Base-by-base conservation (phyloP, 331 rosid species). In the Cydonia oblonga region DNA sequence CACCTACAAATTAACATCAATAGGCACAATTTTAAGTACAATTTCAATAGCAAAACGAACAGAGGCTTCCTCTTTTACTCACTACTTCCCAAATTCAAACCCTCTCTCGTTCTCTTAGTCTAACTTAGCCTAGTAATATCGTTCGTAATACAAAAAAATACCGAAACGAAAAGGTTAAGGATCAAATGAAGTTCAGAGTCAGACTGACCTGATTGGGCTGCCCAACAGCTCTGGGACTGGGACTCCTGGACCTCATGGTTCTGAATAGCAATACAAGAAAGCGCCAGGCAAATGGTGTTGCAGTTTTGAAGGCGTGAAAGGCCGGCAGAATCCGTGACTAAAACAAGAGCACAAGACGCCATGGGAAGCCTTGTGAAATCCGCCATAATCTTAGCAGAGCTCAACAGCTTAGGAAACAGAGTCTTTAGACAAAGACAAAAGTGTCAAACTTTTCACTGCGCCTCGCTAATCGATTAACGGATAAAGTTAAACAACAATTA, bases 1-100 rank as follows among this genome's bases (percentile, higher is more conserved):
- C 75, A 72, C 86, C 96, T 90, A 79, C 78, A 74, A 51, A 16
- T 5, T 3, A 19, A 64, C 38, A 29, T 9, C 9, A 33, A n/a
- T 24, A 38, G 42, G 64, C 53, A 64, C 66, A 74, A 26, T 66
- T 52, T 20, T 4, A 53, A 53, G 57, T 35, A 62, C 51, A 62
- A 25, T n/a, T 8, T 29, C 38, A 46, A n/a, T n/a, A n/a, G n/a
- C n/a, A n/a, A n/a, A n/a, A 72, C 38, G 74, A 54, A 30, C 5
- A 33, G 24, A 51, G 56, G 56, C 56, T 18, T 18, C 56, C 56
- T 51, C 56, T 51, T 16, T 51, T 51, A 51, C 56, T 18, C 22
- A 0, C 2, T 18, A 3, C 22, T 0, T 6, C 10, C 22, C 56
- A 1, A 18, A 51, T 51, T 51, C 56, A 51, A 51, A 51, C 56